Conservation (phyloP, 2,329 filamentous ascomycete genomes). For the Grosmannia serpens region DNA sequence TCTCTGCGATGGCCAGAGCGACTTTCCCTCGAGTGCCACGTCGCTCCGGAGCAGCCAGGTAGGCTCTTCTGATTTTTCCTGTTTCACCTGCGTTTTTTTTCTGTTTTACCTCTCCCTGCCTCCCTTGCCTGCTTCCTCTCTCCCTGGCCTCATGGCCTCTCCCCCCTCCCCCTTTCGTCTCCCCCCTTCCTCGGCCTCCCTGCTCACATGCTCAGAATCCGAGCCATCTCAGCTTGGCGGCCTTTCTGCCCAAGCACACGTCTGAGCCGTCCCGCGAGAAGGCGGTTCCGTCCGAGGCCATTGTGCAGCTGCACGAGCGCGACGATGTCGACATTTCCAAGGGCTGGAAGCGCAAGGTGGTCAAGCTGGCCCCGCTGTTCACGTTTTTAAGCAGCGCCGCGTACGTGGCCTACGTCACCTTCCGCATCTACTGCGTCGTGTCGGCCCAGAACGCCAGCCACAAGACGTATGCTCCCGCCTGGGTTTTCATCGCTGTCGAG, state of each 20-base stretch:
- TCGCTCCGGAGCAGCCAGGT: constrained; percentile 10
- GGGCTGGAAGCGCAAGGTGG: constrained; percentile 28
- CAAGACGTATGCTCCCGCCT: constrained; percentile 28
- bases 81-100: not conserved
- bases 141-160: too few species aligned
- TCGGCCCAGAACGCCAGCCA: constrained; percentile 30
- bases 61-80: not conserved
- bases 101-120: not conserved
- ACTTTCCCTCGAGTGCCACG: constrained; percentile 7
- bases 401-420: constrained; percentile 32
- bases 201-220: constrained; percentile 21
- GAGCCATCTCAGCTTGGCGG: constrained; percentile 30
- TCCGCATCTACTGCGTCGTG: constrained; percentile 41
- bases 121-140: not conserved
- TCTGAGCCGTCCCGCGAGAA: constrained; percentile 20
- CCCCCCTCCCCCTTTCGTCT: not conserved
- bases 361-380: constrained; percentile 25
- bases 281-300: constrained; percentile 20
- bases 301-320: constrained; percentile 29
- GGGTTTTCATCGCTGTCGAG: constrained; percentile 14
- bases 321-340: constrained; percentile 31
- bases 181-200: not conserved
- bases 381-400: constrained; percentile 26
- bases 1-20: constrained; percentile 9
- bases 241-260: constrained; percentile 23